Percentiles rank a stretch among this genome's conserved stretches.
Evolutionary conservation across 2,329 filamentous ascomycete genomes (phyloP).

Genomic region (Colletotrichum australisinense): DNA sequence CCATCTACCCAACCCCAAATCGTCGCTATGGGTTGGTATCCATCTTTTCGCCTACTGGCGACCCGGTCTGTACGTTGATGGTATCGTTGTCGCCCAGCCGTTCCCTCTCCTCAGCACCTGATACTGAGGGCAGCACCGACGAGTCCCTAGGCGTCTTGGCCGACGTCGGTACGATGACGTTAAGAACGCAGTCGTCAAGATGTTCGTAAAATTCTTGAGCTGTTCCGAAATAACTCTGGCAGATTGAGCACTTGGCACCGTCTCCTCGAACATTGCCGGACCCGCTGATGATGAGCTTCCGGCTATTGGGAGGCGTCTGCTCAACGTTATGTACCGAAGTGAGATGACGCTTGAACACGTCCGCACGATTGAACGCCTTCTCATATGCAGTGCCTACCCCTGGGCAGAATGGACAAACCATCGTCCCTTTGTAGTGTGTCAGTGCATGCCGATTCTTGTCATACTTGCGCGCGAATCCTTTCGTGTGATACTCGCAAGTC

Average conservation of each 20-base stretch:
- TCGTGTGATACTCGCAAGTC: conserved; percentile 92
- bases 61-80: conserved; percentile 7
- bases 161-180: conserved; percentile 63
- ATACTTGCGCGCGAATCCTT: conserved; percentile 96
- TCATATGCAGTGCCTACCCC: conserved; percentile 88
- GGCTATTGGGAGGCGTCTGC: conserved; percentile 90
- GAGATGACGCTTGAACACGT: conserved; percentile 96
- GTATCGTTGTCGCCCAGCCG: conserved; percentile 10
- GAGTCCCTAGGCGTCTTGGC: conserved; percentile 30
- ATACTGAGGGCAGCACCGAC: conserved; percentile 14
- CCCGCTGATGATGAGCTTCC: conserved; percentile 71
- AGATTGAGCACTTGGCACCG: conserved; percentile 92
- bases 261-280: conserved; percentile 47
- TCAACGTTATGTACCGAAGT: conserved; percentile 95
- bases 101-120: conserved; percentile 25
- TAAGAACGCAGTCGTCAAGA: conserved; percentile 76
- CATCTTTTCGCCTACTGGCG: conserved; percentile 32
- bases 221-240: conserved; percentile 80
- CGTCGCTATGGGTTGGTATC: conserved; percentile 29
- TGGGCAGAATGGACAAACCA: conserved; percentile 97
- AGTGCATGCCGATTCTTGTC: conserved; percentile 97
- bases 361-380: conserved; percentile 95
- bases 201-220: conserved; percentile 99
- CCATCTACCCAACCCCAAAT: conserved; percentile 4
- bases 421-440: conserved; percentile 97